Evolutionary conservation across 2,329 filamentous ascomycete species (phyloP).

Genomic region (Eutypa lata): DNA sequence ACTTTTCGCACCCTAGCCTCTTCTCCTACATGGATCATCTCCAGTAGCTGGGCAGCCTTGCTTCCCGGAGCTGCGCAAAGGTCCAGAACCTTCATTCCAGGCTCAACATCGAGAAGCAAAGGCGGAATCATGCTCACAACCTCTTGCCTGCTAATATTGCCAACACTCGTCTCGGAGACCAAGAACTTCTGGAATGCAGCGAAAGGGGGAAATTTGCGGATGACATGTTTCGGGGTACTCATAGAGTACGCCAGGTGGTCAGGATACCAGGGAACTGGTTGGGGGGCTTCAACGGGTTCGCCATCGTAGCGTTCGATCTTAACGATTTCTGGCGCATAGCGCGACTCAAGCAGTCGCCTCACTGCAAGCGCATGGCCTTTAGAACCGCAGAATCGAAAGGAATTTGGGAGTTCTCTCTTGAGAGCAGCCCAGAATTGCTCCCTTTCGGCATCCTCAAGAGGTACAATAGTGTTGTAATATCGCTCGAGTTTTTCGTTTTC

Average conservation of each 20-base stretch:
- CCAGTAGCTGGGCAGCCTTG: slow-evolving; percentile 92
- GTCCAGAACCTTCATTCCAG: slow-evolving; percentile 90
- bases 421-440: slow-evolving; percentile 81
- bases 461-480: slow-evolving; percentile 78
- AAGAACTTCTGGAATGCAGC: slow-evolving; percentile 96
- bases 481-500: slow-evolving; percentile 80
- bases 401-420: slow-evolving; percentile 86
- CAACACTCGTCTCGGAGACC: slow-evolving; percentile 93
- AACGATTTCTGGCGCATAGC: slow-evolving; percentile 88
- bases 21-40: slow-evolving; percentile 90
- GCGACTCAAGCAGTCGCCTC: slow-evolving; percentile 79
- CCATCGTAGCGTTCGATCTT: slow-evolving; percentile 82
- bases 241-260: slow-evolving; percentile 95
- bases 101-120: slow-evolving; percentile 83
- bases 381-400: slow-evolving; percentile 94
- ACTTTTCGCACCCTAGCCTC: slow-evolving; percentile 78
- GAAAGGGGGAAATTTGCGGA: slow-evolving; percentile 91
- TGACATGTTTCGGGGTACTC: slow-evolving; percentile 95
- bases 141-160: slow-evolving; percentile 96
- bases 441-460: slow-evolving; percentile 75
- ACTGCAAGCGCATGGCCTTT: slow-evolving; percentile 94
- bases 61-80: slow-evolving; percentile 96
- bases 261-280: slow-evolving; percentile 86
- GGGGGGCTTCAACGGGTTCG: slow-evolving; percentile 74
- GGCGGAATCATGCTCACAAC: slow-evolving; percentile 99